Base-by-base conservation (phyloP, 257 asterid species). In the Solanum rostratum region DNA sequence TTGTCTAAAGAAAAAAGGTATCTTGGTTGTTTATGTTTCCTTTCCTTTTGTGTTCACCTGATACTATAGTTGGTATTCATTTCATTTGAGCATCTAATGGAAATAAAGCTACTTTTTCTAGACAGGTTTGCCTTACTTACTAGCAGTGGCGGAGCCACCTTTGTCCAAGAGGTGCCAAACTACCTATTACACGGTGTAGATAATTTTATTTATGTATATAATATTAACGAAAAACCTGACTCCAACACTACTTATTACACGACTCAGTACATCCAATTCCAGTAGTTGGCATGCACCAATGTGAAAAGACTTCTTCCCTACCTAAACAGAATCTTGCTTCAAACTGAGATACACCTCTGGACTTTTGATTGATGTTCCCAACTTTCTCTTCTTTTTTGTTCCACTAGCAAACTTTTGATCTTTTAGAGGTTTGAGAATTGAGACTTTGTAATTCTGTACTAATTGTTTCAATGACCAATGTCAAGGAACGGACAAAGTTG, bases 1-100 rank as follows among this genome's bases (percentile, higher is more conserved):
- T 80, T 87, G 91, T 85, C 90, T 74, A 63, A 74, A 85, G 57
- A 12, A 18, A 60, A 65, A 81, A 83, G 81, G 76, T 59, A 54
- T 62, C 27, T 60, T 63, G 73, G 60, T 83, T 57, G 65, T 29
- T 57, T 24, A 63, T 86, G 79, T 81, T 50, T 46, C 62, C 37
- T 66, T 60, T 83, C 43, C 53, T 59, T 63, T 68, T 53, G 76
- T 63, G 49, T 84, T 62, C 45, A 60, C 59, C 12, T 84, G 81
- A 83, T 82, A 24, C 84, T 52, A 68, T 81, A 43, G 55, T 45
- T 54, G 53, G 78, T 86, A 80, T 83, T 62, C 83, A 27, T 80
- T 49, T 14, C 19, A 80, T 81, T 84, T 84, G 80, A 57, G 71
- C 59, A 19, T 84, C 69, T 20, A 80, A 55, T 79, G 70, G 19